Conservation (phyloP, 805 yeast genomes). For the Brettanomyces anomalus region DNA sequence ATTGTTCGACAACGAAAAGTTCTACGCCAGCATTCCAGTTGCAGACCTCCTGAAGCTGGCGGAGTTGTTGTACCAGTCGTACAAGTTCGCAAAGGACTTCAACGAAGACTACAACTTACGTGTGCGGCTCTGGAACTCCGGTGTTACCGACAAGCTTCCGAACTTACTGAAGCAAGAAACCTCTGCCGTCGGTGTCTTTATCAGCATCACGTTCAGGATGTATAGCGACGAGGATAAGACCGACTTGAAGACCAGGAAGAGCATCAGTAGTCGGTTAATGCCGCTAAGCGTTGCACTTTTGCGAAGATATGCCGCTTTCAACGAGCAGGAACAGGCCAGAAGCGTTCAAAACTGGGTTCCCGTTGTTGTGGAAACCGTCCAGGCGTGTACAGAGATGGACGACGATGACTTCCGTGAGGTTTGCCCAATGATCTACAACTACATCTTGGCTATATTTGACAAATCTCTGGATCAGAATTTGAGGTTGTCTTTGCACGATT, state of each 20-base stretch:
- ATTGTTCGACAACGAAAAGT: constrained; percentile 58
- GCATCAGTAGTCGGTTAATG: constrained; percentile 45
- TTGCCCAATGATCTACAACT: constrained; percentile 52
- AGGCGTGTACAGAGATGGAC: constrained; percentile 72
- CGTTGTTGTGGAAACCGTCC: constrained; percentile 79
- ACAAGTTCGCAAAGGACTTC: constrained; percentile 76
- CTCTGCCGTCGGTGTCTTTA: constrained; percentile 77
- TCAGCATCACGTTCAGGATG: constrained; percentile 70
- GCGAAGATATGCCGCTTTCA: constrained; percentile 59
- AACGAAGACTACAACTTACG: constrained; percentile 84
- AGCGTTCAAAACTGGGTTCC: constrained; percentile 85
- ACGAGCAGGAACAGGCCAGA: constrained; percentile 70
- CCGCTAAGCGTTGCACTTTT: constrained; percentile 68
- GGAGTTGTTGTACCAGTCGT: constrained; percentile 54
- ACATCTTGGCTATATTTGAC: constrained; percentile 50
- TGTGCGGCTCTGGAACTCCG: constrained; percentile 83
- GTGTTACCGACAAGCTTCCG: constrained; percentile 87
- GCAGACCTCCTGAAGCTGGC: constrained; percentile 52
- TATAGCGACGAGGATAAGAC: constrained; percentile 58
- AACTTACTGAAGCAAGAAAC: constrained; percentile 89
- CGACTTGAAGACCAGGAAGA: constrained; percentile 35
- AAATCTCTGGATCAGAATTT: constrained; percentile 54
- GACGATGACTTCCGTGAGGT: constrained; percentile 56
- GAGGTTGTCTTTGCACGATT: constrained; percentile 50
- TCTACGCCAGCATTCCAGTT: constrained; percentile 64